Evolutionary conservation across 331 rosid genomes (phyloP).

Genomic region (Malus hybrid): DNA sequence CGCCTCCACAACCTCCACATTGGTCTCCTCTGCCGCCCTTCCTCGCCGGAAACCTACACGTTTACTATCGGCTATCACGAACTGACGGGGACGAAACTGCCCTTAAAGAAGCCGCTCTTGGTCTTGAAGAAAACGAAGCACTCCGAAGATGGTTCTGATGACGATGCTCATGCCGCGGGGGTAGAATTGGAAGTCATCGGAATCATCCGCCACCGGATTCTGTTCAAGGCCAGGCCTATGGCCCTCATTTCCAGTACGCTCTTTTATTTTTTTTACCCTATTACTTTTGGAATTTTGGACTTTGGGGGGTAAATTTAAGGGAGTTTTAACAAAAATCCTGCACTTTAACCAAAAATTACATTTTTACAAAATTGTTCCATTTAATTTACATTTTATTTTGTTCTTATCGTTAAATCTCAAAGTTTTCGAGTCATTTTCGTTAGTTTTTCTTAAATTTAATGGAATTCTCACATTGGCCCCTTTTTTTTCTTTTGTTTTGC

Average conservation of each 20-base stretch:
- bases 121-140: slow-evolving; percentile 61
- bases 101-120: slow-evolving; percentile 75
- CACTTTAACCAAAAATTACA: no score
- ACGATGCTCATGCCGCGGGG: background rate
- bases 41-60: slow-evolving; percentile 66
- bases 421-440: no score
- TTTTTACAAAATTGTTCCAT: no score
- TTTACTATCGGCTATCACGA: slow-evolving; percentile 83
- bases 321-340: no score
- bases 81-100: slow-evolving; percentile 66
- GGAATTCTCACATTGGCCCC: background rate
- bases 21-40: slow-evolving; percentile 73
- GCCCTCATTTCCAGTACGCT: slow-evolving; percentile 69
- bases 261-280: background rate
- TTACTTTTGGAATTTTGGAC: background rate
- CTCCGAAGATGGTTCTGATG: background rate
- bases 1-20: slow-evolving; percentile 54
- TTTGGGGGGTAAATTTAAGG: background rate
- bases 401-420: no score
- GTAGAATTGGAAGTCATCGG: slow-evolving; percentile 75
- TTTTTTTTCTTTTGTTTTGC: background rate
- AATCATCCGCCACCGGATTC: slow-evolving; percentile 57
- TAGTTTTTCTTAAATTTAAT: background rate
- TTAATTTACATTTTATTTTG: no score
- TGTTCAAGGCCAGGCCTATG: slow-evolving; percentile 86